A percentile compares a stretch with the other conserved stretches of the same genome.
phyloP scores from a whole-genome alignment of 1,139 yeast species.

The Yamadazyma triangularis region DNA sequence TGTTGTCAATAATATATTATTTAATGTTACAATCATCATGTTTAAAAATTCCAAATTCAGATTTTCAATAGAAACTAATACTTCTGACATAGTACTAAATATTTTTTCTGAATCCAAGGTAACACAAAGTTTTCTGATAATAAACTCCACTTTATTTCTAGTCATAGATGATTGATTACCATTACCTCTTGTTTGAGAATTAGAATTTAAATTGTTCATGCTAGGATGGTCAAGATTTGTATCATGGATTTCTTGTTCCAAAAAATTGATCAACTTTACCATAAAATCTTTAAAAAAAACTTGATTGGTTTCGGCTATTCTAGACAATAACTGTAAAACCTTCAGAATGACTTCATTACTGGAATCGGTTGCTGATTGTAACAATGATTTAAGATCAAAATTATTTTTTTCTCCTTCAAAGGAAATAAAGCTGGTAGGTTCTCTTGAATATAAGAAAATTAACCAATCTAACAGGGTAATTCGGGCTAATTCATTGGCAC shows the following conservation, averaged over 20 bases:
- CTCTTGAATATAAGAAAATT: slow-evolving; percentile 71
- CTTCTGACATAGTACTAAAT: slow-evolving; percentile 75
- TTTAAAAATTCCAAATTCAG: slow-evolving; percentile 69
- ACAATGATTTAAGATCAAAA: slow-evolving; percentile 66
- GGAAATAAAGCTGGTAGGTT: slow-evolving; percentile 57
- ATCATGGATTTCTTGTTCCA: slow-evolving; percentile 43
- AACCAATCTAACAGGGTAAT: slow-evolving; percentile 91
- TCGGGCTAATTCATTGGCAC: slow-evolving; percentile 68
- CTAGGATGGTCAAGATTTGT: slow-evolving; percentile 17
- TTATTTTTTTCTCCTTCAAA: slow-evolving; percentile 33
- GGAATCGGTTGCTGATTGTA: slow-evolving; percentile 81
- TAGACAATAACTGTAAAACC: slow-evolving; percentile 72
- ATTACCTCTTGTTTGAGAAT: slow-evolving; percentile 1
- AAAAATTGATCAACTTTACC: slow-evolving; percentile 63
- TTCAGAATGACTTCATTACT: slow-evolving; percentile 80
- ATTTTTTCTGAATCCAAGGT: slow-evolving; percentile 80
- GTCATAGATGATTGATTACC: slow-evolving; percentile 25
- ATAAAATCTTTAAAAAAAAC: slow-evolving; percentile 74
- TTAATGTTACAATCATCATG: slow-evolving; percentile 80
- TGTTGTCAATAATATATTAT: slow-evolving; percentile 83
- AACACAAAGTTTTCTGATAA: slow-evolving; percentile 78
- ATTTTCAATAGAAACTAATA: slow-evolving; percentile 52
- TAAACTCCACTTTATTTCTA: slow-evolving; percentile 74
- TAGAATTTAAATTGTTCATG: neutral
- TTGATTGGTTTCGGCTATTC: slow-evolving; percentile 77